Base-by-base conservation (phyloP, 805 yeast genomes). In the Candida glaebosa region DNA sequence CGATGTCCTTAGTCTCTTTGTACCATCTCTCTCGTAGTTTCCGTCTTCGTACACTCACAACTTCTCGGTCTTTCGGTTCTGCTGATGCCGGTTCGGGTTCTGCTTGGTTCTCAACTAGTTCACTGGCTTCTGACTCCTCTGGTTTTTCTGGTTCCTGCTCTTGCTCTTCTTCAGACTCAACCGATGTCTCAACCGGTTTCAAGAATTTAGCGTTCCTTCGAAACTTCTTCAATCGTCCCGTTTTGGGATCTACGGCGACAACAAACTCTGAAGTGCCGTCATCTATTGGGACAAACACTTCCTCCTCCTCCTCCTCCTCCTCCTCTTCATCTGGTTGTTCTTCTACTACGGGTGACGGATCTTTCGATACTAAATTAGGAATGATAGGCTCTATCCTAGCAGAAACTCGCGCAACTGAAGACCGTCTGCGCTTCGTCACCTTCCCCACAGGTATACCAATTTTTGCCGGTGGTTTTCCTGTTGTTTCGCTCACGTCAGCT, bases 371-470 rank as follows among this genome's bases (percentile, higher is more conserved):
- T 16, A 42, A 40, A 20, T 19, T 12, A 17, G 34, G 18, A 18
- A 20, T 28, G 35, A 32, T 31, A 24, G 31, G 24, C 18, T 26
- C 44, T 42, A 39, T 50, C 43, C 43, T 18, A 38, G 36, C 33
- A 40, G 26, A 31, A 18, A 50, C 40, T 28, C 39, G 45, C 17
- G 43, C 37, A 5, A 42, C 50, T 37, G 61, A 57, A 19, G 66
- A 59, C 32, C 60, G 45, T 38, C 73, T 56, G 39, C 65, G 54
- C 30, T 57, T 61, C 15, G 49, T 32, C 24, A 59, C 55, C 37
- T 61, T 66, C 3, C 57, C 50, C 8, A 54, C 44, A 1, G 74
- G 74, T 20, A 69, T 65, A n/a, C 61, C 68, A 39, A 69, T 69
- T 28, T 60, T 57, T 31, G 61, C 59, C 2, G 73, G 72, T 1